phyloP scores from a whole-genome alignment of 2,329 filamentous ascomycete genomes.

The Teratosphaeria epicoccoides region DNA sequence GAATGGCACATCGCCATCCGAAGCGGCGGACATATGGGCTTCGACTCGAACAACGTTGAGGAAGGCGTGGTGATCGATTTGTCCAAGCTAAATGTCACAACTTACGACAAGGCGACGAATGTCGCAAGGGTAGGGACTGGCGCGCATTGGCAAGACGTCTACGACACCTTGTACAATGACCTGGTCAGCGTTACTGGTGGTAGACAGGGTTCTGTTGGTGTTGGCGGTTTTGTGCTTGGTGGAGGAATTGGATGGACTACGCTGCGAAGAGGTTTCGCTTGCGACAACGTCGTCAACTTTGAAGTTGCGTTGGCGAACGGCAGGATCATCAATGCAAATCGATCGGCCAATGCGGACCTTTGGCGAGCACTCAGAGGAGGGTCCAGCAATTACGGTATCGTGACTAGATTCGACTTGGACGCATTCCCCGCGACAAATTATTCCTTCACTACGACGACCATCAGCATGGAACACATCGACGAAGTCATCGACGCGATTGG shows the following conservation, averaged over 20 bases:
- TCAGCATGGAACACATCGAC: not conserved
- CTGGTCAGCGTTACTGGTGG: not conserved
- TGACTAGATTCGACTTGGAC: not conserved
- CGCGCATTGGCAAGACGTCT: not conserved
- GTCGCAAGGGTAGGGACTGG: not conserved
- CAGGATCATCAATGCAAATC: conserved; percentile 37
- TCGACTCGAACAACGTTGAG: no score
- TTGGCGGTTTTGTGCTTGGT: not conserved
- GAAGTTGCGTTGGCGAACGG: conserved; percentile 43
- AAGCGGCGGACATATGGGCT: no score
- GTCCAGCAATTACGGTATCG: conserved; percentile 36
- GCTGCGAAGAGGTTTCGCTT: conserved; percentile 11
- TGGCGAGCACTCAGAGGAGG: conserved; percentile 46
- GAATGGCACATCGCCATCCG: no score
- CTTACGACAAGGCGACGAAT: no score
- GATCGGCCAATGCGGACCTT: conserved; percentile 40
- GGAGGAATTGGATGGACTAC: conserved; percentile 13
- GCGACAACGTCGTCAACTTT: conserved; percentile 13
- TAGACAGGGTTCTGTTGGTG: not conserved
- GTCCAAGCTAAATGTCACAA: no score
- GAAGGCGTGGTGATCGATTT: no score
- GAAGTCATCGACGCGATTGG: not conserved
- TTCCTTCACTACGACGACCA: not conserved
- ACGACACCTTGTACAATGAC: not conserved
- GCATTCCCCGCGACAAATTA: not conserved